These are phyloP conservation scores for Angophora floribunda DNA, from an alignment of 345 rosid genomes.

Conservation along the genomic window DNA sequence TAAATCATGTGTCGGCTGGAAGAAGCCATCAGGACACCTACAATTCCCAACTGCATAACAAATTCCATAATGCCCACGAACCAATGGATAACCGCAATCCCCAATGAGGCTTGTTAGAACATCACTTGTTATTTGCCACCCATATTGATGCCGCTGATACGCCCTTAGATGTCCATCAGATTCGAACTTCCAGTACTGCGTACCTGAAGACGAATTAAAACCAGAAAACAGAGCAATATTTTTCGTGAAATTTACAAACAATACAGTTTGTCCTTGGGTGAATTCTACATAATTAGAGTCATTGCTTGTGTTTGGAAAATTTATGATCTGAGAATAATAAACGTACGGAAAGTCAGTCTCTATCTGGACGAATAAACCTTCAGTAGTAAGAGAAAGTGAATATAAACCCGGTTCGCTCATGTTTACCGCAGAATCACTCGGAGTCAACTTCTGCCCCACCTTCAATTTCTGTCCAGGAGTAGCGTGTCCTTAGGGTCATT, in stretches of 20 bases:
- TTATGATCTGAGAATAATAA: neutral
- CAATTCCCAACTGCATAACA: neutral
- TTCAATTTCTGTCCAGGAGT: conserved; percentile 1
- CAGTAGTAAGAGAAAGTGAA: neutral
- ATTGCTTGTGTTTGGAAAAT: neutral
- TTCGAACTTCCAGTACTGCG: too few species aligned
- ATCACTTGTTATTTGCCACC: neutral
- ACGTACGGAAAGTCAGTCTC: neutral
- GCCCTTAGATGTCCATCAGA: too few species aligned
- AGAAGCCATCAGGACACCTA: neutral
- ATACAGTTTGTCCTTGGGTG: neutral
- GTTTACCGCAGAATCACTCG: neutral
- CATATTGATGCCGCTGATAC: too few species aligned
- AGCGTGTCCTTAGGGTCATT: conserved; percentile 6
- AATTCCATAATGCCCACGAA: neutral
- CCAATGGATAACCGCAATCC: neutral
- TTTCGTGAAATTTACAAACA: neutral
- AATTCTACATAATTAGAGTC: neutral
- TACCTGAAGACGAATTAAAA: too few species aligned
- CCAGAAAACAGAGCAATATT: too few species aligned
- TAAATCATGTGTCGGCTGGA: neutral
- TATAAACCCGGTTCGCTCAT: neutral
- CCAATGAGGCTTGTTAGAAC: neutral
- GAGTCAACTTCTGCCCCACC: conserved; percentile 1
- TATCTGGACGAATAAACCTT: neutral